These are phyloP conservation scores for Physcomitrium patens DNA, from an alignment of 225 moss, liverwort and hornwort species.

Conservation along the genomic window DNA sequence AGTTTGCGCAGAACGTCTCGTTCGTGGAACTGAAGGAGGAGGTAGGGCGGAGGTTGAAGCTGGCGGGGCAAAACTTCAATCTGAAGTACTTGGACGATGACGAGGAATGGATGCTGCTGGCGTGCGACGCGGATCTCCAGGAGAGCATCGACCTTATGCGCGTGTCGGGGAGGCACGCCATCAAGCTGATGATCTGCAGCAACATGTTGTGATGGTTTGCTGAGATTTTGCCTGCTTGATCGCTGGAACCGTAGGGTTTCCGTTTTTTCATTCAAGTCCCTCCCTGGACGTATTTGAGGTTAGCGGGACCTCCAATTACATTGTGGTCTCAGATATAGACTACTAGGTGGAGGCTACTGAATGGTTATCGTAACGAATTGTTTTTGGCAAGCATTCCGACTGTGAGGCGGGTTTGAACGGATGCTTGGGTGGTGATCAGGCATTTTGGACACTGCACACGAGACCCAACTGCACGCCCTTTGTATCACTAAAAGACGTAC, in stretches of 20 bases:
- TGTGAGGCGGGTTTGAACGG: slow-evolving; percentile 21
- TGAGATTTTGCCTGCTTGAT: background rate
- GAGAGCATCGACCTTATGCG: slow-evolving; percentile 87
- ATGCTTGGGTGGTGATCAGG: slow-evolving; percentile 19
- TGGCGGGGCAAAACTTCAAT: slow-evolving; percentile 47
- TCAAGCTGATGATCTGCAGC: slow-evolving; percentile 82
- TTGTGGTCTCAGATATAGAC: slow-evolving; percentile 12
- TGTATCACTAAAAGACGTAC: slow-evolving; percentile 43
- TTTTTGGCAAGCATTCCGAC: slow-evolving; percentile 39
- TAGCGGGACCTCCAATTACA: background rate
- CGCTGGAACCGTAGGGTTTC: background rate
- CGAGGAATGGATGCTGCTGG: slow-evolving; percentile 85
- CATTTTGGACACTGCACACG: slow-evolving; percentile 8
- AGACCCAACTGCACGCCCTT: slow-evolving; percentile 29
- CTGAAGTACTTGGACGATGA: slow-evolving; percentile 96
- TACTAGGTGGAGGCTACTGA: background rate
- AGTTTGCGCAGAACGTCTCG: slow-evolving; percentile 51
- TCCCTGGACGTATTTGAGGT: slow-evolving; percentile 3
- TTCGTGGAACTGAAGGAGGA: slow-evolving; percentile 72
- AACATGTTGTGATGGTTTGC: slow-evolving; percentile 26
- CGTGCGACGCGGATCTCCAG: slow-evolving; percentile 79
- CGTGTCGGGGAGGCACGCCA: slow-evolving; percentile 58
- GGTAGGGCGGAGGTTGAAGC: slow-evolving; percentile 74
- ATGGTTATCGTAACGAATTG: slow-evolving; percentile 21
- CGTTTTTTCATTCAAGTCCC: slow-evolving; percentile 1